phyloP scores from a whole-genome alignment of 192 early-diverging fungal species.

The Haplosporangium gracile region DNA sequence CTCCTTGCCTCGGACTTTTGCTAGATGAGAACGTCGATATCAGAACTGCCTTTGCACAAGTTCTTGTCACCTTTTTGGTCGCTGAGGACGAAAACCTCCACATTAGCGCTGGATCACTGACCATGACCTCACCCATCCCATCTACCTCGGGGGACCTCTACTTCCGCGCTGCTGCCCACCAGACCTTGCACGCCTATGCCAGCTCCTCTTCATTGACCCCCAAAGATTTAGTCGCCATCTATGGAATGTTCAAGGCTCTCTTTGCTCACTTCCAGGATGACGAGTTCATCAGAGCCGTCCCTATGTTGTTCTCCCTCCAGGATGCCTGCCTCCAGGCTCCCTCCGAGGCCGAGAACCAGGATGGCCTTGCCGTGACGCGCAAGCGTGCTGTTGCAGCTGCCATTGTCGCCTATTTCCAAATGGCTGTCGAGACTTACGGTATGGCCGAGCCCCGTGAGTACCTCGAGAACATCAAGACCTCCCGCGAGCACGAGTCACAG shows the following conservation, averaged over 20 bases:
- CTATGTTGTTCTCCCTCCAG: conserved; percentile 48
- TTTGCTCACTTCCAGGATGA: conserved; percentile 50
- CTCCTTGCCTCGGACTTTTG: conserved; percentile 51
- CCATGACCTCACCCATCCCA: conserved; percentile 30
- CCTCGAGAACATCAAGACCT: conserved; percentile 48
- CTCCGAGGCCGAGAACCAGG: conserved; percentile 8
- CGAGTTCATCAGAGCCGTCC: conserved; percentile 49
- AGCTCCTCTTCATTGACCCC: conserved; percentile 27
- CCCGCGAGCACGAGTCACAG: conserved; percentile 40
- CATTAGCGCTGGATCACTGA: background rate
- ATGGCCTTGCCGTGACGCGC: background rate
- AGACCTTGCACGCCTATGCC: conserved; percentile 44
- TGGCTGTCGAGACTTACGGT: conserved; percentile 28
- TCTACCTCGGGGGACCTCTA: conserved; percentile 44
- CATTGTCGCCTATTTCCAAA: conserved; percentile 45
- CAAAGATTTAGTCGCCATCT: conserved; percentile 35
- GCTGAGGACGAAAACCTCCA: conserved; percentile 39
- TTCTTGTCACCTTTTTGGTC: conserved; percentile 57
- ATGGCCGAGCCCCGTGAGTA: conserved; percentile 49
- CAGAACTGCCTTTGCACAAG: conserved; percentile 56
- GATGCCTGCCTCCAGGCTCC: conserved; percentile 34
- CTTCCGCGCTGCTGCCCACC: conserved; percentile 49
- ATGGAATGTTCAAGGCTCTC: conserved; percentile 41
- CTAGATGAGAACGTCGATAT: conserved; percentile 49
- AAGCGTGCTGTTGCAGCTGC: conserved; percentile 44